Percentiles rank a stretch among this genome's conserved stretches.
Conservation (phyloP, 208 protist species). For the Wallacemonas sp. region DNA sequence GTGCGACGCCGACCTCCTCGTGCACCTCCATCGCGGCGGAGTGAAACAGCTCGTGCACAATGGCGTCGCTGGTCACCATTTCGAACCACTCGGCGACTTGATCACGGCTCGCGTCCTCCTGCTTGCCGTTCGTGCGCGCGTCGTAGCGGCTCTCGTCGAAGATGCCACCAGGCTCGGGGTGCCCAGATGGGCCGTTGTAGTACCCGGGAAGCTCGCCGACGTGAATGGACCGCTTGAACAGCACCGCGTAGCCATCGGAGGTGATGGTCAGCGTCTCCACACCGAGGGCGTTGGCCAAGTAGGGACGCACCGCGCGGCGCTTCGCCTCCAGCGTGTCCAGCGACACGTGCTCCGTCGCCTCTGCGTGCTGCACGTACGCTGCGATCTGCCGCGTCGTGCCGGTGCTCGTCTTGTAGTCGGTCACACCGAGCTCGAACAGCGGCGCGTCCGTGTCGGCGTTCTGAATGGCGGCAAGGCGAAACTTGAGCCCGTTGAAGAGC, state of each 20-base stretch:
- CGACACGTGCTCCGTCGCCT: not conserved
- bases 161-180: conserved; percentile 40
- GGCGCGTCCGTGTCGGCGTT: not conserved
- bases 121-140: not conserved
- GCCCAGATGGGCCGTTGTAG: conserved; percentile 47
- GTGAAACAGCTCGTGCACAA: conserved; percentile 35
- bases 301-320: conserved; percentile 11
- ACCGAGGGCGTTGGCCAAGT: conserved; percentile 45
- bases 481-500: conserved; percentile 53
- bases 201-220: conserved; percentile 45
- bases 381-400: conserved; percentile 32
- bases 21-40: conserved; percentile 33
- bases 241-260: conserved; percentile 28
- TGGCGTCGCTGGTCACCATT: conserved; percentile 10
- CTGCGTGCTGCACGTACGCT: conserved; percentile 15
- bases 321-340: conserved; percentile 3
- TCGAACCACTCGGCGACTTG: conserved; percentile 26
- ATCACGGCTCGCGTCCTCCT: conserved; percentile 1
- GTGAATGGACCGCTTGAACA: conserved; percentile 36
- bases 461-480: conserved; percentile 32
- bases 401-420: conserved; percentile 51
- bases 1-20: conserved; percentile 43
- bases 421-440: conserved; percentile 42
- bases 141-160: conserved; percentile 18
- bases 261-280: conserved; percentile 45